phyloP scores from a whole-genome alignment of 805 yeast species.

The Nakazawaea ishiwadae region DNA sequence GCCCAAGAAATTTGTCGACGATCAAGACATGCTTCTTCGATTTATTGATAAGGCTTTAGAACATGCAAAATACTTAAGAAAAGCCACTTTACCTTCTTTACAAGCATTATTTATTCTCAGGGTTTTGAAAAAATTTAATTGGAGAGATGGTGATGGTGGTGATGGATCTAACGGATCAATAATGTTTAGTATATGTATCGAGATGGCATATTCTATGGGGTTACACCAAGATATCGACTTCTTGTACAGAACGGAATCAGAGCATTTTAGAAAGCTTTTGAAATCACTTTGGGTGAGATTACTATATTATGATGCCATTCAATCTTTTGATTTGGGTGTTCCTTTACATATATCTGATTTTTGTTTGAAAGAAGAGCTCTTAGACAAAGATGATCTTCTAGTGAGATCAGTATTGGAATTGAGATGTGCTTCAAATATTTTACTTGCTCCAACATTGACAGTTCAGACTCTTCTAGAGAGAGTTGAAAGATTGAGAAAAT shows the following conservation, averaged over 20 bases:
- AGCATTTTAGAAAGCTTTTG: neutral
- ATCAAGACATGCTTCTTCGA: neutral
- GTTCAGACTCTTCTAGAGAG: slow-evolving; percentile 13
- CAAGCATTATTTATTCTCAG: slow-evolving; percentile 5
- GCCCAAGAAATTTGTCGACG: neutral
- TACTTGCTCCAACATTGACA: neutral
- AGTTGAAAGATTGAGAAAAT: slow-evolving; percentile 27
- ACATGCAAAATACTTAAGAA: neutral
- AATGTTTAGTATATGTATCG: neutral
- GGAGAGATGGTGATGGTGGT: slow-evolving; percentile 12
- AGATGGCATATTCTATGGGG: slow-evolving; percentile 1
- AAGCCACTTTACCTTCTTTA: slow-evolving; percentile 5
- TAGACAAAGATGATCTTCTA: neutral
- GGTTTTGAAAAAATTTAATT: neutral
- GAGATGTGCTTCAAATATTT: neutral
- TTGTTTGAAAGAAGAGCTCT: neutral
- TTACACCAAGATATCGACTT: slow-evolving; percentile 11
- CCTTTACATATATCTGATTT: slow-evolving; percentile 3
- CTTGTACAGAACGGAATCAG: neutral
- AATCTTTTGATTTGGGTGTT: slow-evolving; percentile 6
- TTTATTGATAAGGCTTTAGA: neutral
- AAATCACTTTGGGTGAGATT: slow-evolving; percentile 5
- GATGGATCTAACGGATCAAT: slow-evolving; percentile 8
- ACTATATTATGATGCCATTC: slow-evolving; percentile 3
- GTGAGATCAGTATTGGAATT: slow-evolving; percentile 1